These are phyloP conservation scores for Neoascochyta sp. DNA, from an alignment of 2,329 filamentous ascomycete species.

Conservation along the genomic window DNA sequence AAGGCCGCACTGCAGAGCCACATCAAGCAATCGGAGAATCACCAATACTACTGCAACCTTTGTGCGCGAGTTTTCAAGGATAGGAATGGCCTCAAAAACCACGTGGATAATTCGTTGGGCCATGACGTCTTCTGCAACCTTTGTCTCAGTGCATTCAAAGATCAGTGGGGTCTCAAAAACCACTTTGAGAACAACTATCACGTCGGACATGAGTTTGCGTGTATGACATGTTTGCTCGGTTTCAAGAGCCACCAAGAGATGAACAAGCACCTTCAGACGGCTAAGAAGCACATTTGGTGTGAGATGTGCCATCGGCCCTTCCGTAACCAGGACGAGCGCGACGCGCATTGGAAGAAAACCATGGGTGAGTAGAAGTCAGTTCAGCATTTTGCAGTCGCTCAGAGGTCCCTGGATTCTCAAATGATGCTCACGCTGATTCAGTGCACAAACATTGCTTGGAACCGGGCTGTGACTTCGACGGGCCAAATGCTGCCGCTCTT, in stretches of 20 bases:
- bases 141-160: conserved; percentile 34
- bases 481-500: conserved; percentile 11
- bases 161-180: conserved; percentile 30
- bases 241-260: conserved; percentile 21
- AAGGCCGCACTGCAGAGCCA: conserved; percentile 24
- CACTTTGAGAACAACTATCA: conserved; percentile 34
- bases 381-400: too few relatives aligned
- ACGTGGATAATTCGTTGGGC: conserved; percentile 28
- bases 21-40: conserved; percentile 21
- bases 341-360: conserved; percentile 31
- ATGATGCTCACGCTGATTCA: conserved; percentile 3
- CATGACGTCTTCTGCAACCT: conserved; percentile 32
- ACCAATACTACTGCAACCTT: conserved; percentile 35
- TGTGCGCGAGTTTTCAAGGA: conserved; percentile 36
- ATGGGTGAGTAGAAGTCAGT: conserved; percentile 11
- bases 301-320: conserved; percentile 26
- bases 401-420: too few relatives aligned
- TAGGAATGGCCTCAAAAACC: conserved; percentile 34
- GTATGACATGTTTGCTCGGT: conserved; percentile 26
- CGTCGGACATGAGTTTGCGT: conserved; percentile 26
- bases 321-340: conserved; percentile 28
- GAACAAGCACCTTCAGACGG: conserved; percentile 21
- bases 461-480: conserved; percentile 32
- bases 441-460: conserved; percentile 34
- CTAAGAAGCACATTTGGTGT: conserved; percentile 30